These are phyloP conservation scores for Ilex aquifolium DNA, from an alignment of 257 asterid species.

Conservation along the genomic window DNA sequence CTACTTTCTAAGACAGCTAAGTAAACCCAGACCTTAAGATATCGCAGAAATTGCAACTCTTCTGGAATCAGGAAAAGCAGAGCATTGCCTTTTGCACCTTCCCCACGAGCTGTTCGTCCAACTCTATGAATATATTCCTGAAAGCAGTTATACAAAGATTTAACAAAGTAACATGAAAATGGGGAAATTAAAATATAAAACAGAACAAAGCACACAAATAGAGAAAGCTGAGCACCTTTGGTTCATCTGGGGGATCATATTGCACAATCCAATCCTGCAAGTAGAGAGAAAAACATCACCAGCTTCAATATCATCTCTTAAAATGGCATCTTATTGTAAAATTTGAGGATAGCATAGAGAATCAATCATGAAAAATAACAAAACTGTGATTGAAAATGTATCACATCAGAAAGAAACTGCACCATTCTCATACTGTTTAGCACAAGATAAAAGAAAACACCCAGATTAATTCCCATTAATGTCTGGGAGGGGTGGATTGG, in stretches of 20 bases:
- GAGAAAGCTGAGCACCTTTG: conserved; percentile 50
- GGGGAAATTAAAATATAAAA: background rate
- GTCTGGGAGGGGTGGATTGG: no score
- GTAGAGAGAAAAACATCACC: conserved; percentile 1
- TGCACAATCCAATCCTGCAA: conserved; percentile 96
- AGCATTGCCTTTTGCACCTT: conserved; percentile 93
- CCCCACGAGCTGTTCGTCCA: conserved; percentile 98
- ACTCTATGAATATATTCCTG: conserved; percentile 97
- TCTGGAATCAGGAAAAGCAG: conserved; percentile 91
- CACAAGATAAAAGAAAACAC: no score
- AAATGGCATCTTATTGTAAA: no score
- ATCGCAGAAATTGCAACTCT: conserved; percentile 69
- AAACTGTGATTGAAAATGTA: no score
- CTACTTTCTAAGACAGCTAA: background rate
- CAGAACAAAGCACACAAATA: background rate
- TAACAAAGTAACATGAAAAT: background rate
- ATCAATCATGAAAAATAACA: no score
- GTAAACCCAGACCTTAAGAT: conserved; percentile 52
- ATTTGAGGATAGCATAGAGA: no score
- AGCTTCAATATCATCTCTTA: conserved; percentile 1
- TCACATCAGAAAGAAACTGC: no score
- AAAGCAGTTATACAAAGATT: conserved; percentile 15
- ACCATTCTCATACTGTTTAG: no score
- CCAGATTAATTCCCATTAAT: no score
- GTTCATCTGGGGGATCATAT: conserved; percentile 96